Conservation (phyloP, 257 asterid species). For the Capsicum chinense region DNA sequence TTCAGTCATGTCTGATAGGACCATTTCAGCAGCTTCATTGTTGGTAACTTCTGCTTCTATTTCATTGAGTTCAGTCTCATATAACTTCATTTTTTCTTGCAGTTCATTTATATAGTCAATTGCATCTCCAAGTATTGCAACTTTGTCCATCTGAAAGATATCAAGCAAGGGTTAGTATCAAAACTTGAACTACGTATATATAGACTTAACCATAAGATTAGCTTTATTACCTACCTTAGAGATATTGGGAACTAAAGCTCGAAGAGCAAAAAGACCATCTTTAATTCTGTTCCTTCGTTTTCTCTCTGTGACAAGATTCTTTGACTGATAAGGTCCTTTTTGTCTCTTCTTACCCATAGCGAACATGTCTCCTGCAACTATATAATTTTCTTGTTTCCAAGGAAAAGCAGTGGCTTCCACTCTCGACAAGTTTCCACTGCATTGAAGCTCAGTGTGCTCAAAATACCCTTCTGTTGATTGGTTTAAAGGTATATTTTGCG, state of each 20-base stretch:
- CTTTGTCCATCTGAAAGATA: slow-evolving; percentile 68
- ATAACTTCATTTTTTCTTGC: slow-evolving; percentile 39
- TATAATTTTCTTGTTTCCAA: slow-evolving; percentile 16
- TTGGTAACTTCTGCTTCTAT: slow-evolving; percentile 44
- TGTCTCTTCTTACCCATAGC: slow-evolving; percentile 40
- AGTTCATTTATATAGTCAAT: slow-evolving; percentile 68
- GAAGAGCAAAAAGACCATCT: slow-evolving; percentile 65
- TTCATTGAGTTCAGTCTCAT: slow-evolving; percentile 48
- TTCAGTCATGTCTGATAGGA: slow-evolving; percentile 30
- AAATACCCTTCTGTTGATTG: slow-evolving; percentile 37
- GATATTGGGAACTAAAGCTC: slow-evolving; percentile 82
- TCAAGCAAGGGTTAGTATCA: background rate
- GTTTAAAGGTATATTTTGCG: slow-evolving; percentile 40
- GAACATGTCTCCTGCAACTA: slow-evolving; percentile 25
- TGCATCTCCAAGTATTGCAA: slow-evolving; percentile 68
- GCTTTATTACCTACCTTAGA: slow-evolving; percentile 57
- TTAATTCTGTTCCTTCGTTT: slow-evolving; percentile 80
- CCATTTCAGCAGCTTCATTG: slow-evolving; percentile 31
- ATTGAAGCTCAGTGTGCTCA: slow-evolving; percentile 35
- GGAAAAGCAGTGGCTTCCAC: slow-evolving; percentile 33
- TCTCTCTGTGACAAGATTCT: slow-evolving; percentile 86
- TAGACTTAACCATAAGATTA: background rate
- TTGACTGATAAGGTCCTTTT: slow-evolving; percentile 60
- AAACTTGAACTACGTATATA: background rate
- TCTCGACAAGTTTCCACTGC: slow-evolving; percentile 35